A percentile compares a stretch with the other conserved stretches of the same genome.
Conservation (phyloP, 768 basidiomycete species). For the Mycena pura region DNA sequence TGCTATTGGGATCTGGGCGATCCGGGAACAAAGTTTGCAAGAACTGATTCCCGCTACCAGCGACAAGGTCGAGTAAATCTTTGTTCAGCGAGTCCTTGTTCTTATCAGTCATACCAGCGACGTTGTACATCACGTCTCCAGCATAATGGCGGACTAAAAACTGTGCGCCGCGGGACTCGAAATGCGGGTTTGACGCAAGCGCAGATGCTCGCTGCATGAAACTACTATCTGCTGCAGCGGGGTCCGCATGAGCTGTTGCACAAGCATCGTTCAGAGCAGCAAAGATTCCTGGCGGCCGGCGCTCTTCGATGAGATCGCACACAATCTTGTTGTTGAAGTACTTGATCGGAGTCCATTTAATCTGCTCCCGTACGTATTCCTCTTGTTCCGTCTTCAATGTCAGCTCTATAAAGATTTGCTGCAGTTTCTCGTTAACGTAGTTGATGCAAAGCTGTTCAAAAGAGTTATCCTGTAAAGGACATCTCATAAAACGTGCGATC, state of each 20-base stretch:
- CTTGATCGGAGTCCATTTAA: conserved; percentile 99
- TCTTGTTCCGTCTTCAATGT: conserved; percentile 99
- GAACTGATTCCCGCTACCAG: conserved; percentile 81
- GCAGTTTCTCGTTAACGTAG: conserved; percentile 99
- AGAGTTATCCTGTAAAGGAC: conserved; percentile 79
- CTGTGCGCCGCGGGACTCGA: conserved; percentile 92
- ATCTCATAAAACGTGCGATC: background rate
- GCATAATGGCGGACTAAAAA: conserved; percentile 98
- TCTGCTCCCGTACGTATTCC: conserved; percentile 97
- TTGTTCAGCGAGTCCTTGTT: conserved; percentile 98
- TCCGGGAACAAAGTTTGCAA: conserved; percentile 91
- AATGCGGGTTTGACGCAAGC: conserved; percentile 88
- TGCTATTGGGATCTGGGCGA: conserved; percentile 93
- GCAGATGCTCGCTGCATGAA: conserved; percentile 90
- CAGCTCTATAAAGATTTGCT: conserved; percentile 99
- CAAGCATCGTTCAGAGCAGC: conserved; percentile 99
- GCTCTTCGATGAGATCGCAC: conserved; percentile 97
- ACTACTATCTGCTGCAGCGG: conserved; percentile 93
- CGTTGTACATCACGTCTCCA: conserved; percentile 98
- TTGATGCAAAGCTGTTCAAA: conserved; percentile 99
- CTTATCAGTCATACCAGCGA: conserved; percentile 99
- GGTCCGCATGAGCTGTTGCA: conserved; percentile 97
- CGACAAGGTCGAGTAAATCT: conserved; percentile 90
- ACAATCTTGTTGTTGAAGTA: conserved; percentile 99
- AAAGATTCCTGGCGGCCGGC: conserved; percentile 95